Conservation (phyloP, 1,139 yeast genomes). For the Protomyces inouyei region DNA sequence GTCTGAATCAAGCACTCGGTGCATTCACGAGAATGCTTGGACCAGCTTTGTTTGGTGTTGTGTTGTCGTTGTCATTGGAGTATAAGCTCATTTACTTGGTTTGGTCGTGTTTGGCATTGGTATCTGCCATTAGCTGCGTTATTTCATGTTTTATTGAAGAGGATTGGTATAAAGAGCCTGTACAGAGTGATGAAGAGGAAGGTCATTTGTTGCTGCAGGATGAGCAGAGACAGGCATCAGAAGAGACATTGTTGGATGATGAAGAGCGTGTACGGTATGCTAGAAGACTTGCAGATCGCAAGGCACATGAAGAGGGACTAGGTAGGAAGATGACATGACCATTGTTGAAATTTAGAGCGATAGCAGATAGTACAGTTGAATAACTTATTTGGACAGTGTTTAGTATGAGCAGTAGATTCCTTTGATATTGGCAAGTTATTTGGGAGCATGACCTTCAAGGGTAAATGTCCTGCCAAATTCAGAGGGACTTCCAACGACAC, state of each 20-base stretch:
- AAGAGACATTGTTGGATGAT: neutral
- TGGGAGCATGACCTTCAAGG: no score
- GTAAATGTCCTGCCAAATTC: no score
- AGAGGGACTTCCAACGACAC: no score
- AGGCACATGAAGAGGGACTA: neutral
- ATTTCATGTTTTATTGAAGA: slow-evolving; percentile 8
- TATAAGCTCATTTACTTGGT: slow-evolving; percentile 1
- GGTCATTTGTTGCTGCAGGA: neutral
- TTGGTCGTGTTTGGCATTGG: slow-evolving; percentile 7
- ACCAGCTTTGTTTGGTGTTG: slow-evolving; percentile 40
- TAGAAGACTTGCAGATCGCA: neutral
- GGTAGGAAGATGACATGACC: no score
- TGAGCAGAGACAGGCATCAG: neutral
- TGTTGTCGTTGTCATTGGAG: slow-evolving; percentile 15
- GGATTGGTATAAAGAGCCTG: slow-evolving; percentile 2
- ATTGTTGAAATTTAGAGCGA: no score
- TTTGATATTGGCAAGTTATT: no score
- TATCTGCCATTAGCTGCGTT: slow-evolving; percentile 5
- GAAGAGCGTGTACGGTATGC: neutral
- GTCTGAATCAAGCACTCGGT: slow-evolving; percentile 41
- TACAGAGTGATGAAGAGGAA: neutral
- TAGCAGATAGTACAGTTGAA: no score
- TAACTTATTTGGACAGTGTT: no score
- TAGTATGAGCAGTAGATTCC: no score
- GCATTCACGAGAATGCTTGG: slow-evolving; percentile 57